phyloP scores from a whole-genome alignment of 2,329 filamentous ascomycete genomes.

The Alternaria dauci region DNA sequence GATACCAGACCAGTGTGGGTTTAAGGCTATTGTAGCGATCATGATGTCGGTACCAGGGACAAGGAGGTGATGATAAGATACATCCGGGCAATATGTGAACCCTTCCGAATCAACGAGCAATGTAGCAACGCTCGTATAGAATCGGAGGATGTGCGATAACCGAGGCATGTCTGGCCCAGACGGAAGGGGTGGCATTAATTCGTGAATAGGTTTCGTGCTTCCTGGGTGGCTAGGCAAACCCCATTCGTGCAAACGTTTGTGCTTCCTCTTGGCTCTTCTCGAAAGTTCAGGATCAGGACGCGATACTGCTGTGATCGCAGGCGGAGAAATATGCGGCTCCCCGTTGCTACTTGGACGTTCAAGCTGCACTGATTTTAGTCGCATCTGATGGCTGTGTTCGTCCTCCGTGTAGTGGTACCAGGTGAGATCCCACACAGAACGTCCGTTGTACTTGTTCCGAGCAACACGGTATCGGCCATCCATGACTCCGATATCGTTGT shows the following conservation, averaged over 20 bases:
- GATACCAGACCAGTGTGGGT: neutral
- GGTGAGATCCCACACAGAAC: neutral
- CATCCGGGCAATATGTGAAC: neutral
- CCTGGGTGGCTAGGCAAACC: neutral
- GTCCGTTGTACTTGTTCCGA: neutral
- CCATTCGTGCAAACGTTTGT: neutral
- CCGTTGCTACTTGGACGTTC: neutral
- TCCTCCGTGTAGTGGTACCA: neutral
- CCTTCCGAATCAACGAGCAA: constrained; percentile 2
- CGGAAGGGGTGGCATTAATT: neutral
- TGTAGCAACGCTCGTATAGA: constrained; percentile 13
- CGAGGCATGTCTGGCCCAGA: neutral
- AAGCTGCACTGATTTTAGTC: neutral
- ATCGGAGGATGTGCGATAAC: constrained; percentile 10
- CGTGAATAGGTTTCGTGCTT: neutral
- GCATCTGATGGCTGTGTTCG: neutral
- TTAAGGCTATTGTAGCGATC: neutral
- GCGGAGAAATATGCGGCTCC: neutral
- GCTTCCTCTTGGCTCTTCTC: neutral
- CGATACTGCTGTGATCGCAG: neutral
- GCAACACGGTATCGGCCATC: neutral
- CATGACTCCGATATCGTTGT: neutral
- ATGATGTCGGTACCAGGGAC: neutral
- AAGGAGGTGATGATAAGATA: neutral
- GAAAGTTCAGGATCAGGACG: neutral